phyloP scores from a whole-genome alignment of 371 early-diverging fungal species.

The Amoeboaphelidium protococcarum region DNA sequence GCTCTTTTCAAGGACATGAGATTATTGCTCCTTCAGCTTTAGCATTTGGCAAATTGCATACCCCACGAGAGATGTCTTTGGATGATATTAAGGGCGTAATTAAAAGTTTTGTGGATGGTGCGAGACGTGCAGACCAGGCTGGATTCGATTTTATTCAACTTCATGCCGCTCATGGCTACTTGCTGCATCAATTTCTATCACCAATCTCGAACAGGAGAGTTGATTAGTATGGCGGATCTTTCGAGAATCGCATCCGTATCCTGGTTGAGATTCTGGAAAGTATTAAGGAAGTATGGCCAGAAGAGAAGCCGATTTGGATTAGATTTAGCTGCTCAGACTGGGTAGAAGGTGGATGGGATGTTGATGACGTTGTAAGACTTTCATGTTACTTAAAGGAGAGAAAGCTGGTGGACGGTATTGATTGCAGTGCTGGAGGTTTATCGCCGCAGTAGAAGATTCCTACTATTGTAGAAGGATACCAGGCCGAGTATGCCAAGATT shows the following conservation, averaged over 20 bases:
- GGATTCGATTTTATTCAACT: conserved; percentile 67
- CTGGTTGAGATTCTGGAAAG: conserved; percentile 16
- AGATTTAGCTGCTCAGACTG: conserved; percentile 41
- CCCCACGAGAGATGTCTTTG: conserved; percentile 27
- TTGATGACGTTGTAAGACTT: conserved; percentile 31
- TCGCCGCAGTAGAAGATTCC: background rate
- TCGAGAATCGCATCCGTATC: conserved; percentile 15
- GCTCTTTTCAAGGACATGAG: conserved; percentile 16
- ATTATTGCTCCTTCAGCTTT: conserved; percentile 38
- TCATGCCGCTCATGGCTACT: conserved; percentile 55
- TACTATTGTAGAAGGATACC: conserved; percentile 14
- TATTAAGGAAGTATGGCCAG: conserved; percentile 38
- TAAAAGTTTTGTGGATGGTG: conserved; percentile 35
- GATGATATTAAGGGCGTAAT: conserved; percentile 29
- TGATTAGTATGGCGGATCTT: conserved; percentile 37
- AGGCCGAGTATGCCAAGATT: conserved; percentile 33
- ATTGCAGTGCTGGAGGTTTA: conserved; percentile 27
- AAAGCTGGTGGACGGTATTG: conserved; percentile 40
- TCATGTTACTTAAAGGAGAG: conserved; percentile 20
- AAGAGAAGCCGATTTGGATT: conserved; percentile 45
- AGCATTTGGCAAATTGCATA: conserved; percentile 14
- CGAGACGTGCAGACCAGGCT: conserved; percentile 34
- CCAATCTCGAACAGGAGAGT: conserved; percentile 51
- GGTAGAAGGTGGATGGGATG: conserved; percentile 18
- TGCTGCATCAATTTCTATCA: conserved; percentile 46